phyloP scores from a whole-genome alignment of 2,329 filamentous ascomycete genomes.

The Pyrenophora graminea region DNA sequence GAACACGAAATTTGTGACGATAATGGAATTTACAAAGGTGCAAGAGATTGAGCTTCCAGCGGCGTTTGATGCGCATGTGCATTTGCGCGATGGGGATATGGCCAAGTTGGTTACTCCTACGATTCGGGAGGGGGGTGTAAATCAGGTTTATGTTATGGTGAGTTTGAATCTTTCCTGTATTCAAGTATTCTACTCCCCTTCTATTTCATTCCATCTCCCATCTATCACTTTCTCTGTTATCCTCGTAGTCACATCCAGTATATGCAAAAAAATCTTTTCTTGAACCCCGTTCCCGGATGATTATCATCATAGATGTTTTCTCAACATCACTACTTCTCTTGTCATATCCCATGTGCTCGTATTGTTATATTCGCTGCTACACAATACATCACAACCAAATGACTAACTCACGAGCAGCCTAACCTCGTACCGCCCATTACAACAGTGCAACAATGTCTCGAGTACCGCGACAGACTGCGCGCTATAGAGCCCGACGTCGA shows the following conservation, averaged over 20 bases:
- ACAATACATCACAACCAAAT: too few species aligned
- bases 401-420: constrained; percentile 41
- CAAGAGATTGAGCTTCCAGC: constrained; percentile 53
- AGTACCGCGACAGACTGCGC: constrained; percentile 51
- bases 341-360: too few species aligned
- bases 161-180: constrained; percentile 14
- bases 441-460: constrained; percentile 52
- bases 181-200: too few species aligned
- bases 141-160: constrained; percentile 61
- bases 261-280: too few species aligned
- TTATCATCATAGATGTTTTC: too few species aligned
- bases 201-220: too few species aligned
- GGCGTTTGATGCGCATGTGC: constrained; percentile 58
- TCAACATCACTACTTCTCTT: too few species aligned
- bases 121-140: constrained; percentile 56
- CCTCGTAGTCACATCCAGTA: too few species aligned
- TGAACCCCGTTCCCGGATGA: too few species aligned
- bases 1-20: too few species aligned
- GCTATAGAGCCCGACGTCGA: constrained; percentile 54
- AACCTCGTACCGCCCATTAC: constrained; percentile 58
- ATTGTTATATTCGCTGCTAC: too few species aligned
- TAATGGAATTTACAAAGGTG: constrained; percentile 47
- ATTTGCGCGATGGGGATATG: constrained; percentile 58
- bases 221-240: too few species aligned
- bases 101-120: constrained; percentile 56